These are phyloP conservation scores for Colletotrichum tanaceti DNA, from an alignment of 2,329 filamentous ascomycete species.

Conservation along the genomic window DNA sequence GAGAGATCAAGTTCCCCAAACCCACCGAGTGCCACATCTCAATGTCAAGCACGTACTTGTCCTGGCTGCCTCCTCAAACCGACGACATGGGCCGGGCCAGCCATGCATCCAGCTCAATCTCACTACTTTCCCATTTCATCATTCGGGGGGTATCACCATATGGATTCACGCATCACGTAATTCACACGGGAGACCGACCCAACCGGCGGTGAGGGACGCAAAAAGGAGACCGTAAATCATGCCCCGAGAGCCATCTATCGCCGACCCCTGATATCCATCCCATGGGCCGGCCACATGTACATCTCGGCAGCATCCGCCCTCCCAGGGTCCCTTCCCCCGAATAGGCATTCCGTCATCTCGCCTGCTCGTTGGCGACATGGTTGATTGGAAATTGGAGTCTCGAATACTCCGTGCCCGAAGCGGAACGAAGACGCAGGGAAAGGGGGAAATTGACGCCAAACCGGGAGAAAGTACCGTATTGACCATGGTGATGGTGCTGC, in stretches of 20 bases:
- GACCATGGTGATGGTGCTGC: neutral
- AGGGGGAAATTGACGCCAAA: neutral
- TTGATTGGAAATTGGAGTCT: constrained; percentile 11
- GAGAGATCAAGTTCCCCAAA: neutral
- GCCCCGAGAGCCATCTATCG: neutral
- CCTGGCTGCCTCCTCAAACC: too few relatives aligned
- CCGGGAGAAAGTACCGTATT: neutral
- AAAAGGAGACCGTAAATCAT: neutral
- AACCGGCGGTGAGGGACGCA: neutral
- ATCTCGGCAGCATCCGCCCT: constrained; percentile 32
- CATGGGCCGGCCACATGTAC: constrained; percentile 3
- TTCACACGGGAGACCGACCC: neutral
- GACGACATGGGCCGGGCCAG: neutral
- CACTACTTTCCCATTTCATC: neutral
- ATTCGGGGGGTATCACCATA: neutral
- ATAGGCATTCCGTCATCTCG: constrained; percentile 34
- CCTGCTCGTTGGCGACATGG: constrained; percentile 12
- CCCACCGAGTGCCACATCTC: neutral
- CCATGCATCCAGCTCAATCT: neutral
- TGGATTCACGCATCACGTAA: neutral
- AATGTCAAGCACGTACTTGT: neutral
- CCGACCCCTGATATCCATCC: constrained; percentile 10
- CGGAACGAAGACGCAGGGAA: too few relatives aligned
- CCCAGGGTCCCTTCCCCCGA: constrained; percentile 26
- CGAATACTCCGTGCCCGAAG: too few relatives aligned